phyloP scores from a whole-genome alignment of 2,329 filamentous ascomycete species.

The Thyridium curvatum region DNA sequence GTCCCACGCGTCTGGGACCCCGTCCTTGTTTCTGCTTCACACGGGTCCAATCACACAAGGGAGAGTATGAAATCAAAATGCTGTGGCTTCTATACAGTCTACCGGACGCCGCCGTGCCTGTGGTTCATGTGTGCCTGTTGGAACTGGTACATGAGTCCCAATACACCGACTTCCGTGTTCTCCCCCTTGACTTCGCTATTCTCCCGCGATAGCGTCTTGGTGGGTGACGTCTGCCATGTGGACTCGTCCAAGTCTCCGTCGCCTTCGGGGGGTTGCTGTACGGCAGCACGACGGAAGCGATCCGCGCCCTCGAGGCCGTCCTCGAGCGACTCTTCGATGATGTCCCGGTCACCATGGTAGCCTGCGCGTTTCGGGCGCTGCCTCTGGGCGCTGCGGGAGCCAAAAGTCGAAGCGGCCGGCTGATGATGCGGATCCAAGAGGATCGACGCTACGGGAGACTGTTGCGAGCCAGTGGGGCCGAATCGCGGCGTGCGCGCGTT shows the following conservation, averaged over 20 bases:
- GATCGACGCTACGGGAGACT: conserved; percentile 66
- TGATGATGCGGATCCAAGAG: conserved; percentile 73
- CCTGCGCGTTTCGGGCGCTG: conserved; percentile 26
- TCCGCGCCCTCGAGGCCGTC: conserved; percentile 30
- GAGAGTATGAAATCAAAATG: no score
- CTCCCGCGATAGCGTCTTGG: conserved; percentile 43
- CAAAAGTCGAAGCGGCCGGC: conserved; percentile 44
- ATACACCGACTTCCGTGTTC: conserved; percentile 46
- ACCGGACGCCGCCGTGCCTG: conserved; percentile 16
- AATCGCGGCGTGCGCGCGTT: conserved; percentile 34
- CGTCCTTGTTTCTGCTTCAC: no score
- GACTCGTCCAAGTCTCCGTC: conserved; percentile 50
- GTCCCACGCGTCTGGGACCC: no score
- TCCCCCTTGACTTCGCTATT: conserved; percentile 39
- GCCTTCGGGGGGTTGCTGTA: conserved; percentile 51
- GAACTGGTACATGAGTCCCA: conserved; percentile 53
- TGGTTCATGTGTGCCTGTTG: conserved; percentile 50
- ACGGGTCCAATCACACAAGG: no score
- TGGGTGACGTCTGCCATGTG: conserved; percentile 52
- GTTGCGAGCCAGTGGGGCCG: conserved; percentile 33
- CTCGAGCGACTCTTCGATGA: conserved; percentile 50
- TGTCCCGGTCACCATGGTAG: conserved; percentile 41
- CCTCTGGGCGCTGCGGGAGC: conserved; percentile 38
- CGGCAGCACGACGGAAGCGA: conserved; percentile 45
- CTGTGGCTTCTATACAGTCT: no score